A percentile compares a stretch with the other conserved stretches of the same genome.
phyloP scores from a whole-genome alignment of 352 stramenopile genomes.

The Albugo laibachii region DNA sequence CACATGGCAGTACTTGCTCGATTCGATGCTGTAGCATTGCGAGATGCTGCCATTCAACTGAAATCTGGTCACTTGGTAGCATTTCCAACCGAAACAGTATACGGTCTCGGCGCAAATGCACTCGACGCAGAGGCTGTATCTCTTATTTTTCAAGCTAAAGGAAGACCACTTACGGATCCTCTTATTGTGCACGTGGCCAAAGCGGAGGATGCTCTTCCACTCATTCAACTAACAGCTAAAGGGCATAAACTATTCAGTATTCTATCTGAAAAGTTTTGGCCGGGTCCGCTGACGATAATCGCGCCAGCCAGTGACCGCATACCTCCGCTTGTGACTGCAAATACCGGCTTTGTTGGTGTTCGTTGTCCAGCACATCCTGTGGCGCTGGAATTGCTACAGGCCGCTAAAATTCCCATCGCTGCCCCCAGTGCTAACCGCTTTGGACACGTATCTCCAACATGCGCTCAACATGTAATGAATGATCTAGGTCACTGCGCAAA shows the following conservation, averaged over 20 bases:
- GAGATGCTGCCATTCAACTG: constrained; percentile 35
- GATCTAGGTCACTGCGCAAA: constrained; percentile 86
- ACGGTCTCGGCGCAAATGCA: constrained; percentile 95
- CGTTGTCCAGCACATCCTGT: constrained; percentile 87
- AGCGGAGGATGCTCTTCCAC: constrained; percentile 61
- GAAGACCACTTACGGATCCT: constrained; percentile 89
- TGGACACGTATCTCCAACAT: constrained; percentile 95
- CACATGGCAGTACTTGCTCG: too few species aligned
- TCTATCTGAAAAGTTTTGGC: constrained; percentile 88
- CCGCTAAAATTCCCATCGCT: constrained; percentile 85
- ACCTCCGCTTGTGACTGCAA: constrained; percentile 72
- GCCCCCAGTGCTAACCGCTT: constrained; percentile 98
- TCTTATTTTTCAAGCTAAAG: constrained; percentile 94
- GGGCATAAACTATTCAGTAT: constrained; percentile 53
- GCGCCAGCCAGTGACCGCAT: constrained; percentile 75
- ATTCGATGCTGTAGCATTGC: background rate
- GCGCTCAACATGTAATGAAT: constrained; percentile 90
- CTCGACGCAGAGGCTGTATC: constrained; percentile 83
- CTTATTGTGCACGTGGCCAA: constrained; percentile 95
- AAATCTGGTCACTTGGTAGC: constrained; percentile 63
- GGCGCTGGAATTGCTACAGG: constrained; percentile 76
- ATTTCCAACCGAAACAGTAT: constrained; percentile 99
- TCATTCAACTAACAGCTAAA: constrained; percentile 71
- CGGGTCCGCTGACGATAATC: constrained; percentile 95
- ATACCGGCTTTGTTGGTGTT: constrained; percentile 95